Base-by-base conservation (phyloP, 805 yeast species). In the Ogataea pignaliae region DNA sequence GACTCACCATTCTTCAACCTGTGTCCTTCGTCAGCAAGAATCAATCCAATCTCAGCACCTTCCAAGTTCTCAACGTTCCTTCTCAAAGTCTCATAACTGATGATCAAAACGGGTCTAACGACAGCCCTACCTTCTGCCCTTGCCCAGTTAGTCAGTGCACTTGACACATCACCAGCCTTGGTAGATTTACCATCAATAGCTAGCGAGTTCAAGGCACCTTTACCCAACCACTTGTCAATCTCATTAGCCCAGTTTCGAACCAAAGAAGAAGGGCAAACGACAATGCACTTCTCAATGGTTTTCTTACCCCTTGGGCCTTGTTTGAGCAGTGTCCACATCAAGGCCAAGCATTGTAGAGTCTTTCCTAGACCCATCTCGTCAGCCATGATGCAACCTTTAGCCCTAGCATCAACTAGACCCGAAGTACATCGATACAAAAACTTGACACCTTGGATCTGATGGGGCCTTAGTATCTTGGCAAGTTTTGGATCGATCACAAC, bases 191-290 rank as follows among this genome's bases (percentile, higher is more conserved):
- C 99, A 61, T 93, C 98, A 12, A 88, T 81, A 0, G 97, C 96
- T 42, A 93, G 69, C 0, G 97, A 93, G 2, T 93, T 81, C 8
- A 91, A 60, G 0, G 86, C 79, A n/a, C 93, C 96, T 52, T 84
- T 85, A 0, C 99, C 99, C 16, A 91, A 71, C 99, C 99, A 91
- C 64, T 91, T 91, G 34, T 81, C 78, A 41, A 91, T 78, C 65
- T 91, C 99, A 60, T 93, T 91, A 1, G 98, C 98, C 99, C 99
- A 91, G 58, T 91, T 91, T 45, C 88, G 75, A 29, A 91, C 99
- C 54, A 91, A 70, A 10, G 96, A 85, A 0, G 97, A 88, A 1
- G 99, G 99, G 60, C 99, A 91, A 1, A 89, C 97, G 47, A 91
- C 88, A 41, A 91, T 83, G 52, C 91, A 85, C 63, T 93, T 93